These are phyloP conservation scores for Tolypocladium endophyticum DNA, from an alignment of 2,329 filamentous ascomycete genomes.

Conservation along the genomic window DNA sequence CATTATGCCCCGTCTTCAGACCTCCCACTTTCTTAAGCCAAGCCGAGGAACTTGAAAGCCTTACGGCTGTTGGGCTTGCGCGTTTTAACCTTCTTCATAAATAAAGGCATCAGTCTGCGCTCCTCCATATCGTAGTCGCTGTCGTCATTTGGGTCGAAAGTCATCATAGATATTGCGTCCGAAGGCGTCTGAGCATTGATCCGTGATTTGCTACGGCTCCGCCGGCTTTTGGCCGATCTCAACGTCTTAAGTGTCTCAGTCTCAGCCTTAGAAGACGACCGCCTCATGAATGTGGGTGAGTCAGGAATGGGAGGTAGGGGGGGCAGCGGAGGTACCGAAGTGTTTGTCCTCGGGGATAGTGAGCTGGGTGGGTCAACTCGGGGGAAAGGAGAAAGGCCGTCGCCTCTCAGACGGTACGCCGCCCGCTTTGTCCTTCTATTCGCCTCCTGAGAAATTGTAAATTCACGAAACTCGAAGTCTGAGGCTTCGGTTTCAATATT, in stretches of 20 bases:
- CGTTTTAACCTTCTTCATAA: conserved; percentile 22
- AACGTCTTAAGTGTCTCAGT: conserved; percentile 16
- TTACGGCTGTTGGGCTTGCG: conserved; percentile 36
- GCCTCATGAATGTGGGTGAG: conserved; percentile 3
- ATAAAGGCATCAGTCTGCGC: conserved; percentile 41
- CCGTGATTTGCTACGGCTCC: conserved; percentile 17
- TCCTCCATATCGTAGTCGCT: conserved; percentile 36
- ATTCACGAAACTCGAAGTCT: conserved; percentile 34
- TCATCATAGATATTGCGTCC: conserved; percentile 21
- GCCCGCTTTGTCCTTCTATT: conserved; percentile 12
- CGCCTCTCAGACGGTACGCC: conserved; percentile 11
- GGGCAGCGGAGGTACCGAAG: neutral
- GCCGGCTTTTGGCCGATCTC: conserved; percentile 18
- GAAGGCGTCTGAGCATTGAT: conserved; percentile 7
- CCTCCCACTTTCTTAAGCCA: conserved; percentile 20
- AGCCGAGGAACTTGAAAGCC: conserved; percentile 42
- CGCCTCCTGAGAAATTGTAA: conserved; percentile 9
- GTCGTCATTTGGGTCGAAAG: conserved; percentile 26
- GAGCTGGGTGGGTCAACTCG: conserved; percentile 11
- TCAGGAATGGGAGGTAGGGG: conserved; percentile 1
- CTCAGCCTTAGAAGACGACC: conserved; percentile 6
- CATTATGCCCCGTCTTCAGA: neutral
- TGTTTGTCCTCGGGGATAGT: conserved; percentile 6
- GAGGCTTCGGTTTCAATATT: conserved; percentile 23
- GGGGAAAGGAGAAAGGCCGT: conserved; percentile 20